Percentiles rank a stretch among this genome's conserved stretches.
Evolutionary conservation across 2,329 filamentous ascomycete species (phyloP).

Genomic region (Epichloe baconii): DNA sequence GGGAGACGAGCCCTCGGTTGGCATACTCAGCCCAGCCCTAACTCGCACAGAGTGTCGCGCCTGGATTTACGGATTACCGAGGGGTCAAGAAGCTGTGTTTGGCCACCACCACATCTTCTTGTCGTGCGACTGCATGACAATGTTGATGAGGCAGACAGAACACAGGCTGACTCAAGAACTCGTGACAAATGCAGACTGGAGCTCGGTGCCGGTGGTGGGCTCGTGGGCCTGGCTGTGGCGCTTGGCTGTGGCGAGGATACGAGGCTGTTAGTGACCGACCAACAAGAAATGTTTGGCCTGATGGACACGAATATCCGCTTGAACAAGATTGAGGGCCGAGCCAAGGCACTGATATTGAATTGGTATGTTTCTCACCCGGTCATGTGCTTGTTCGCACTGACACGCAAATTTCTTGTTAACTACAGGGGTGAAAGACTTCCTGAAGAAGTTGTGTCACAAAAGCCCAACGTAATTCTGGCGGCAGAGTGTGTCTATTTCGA

Average conservation of each 20-base stretch:
- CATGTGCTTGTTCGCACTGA: neutral
- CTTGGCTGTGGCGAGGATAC: slow-evolving; percentile 36
- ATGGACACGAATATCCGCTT: slow-evolving; percentile 81
- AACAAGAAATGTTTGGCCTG: slow-evolving; percentile 68
- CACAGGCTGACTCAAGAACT: slow-evolving; percentile 10
- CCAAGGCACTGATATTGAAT: slow-evolving; percentile 60
- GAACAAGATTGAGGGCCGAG: slow-evolving; percentile 54
- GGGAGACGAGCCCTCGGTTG: too few relatives aligned
- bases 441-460: slow-evolving; percentile 35
- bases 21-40: too few relatives aligned
- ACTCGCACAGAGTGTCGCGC: too few relatives aligned
- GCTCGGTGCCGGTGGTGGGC: slow-evolving; percentile 79
- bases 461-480: slow-evolving; percentile 75
- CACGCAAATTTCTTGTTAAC: neutral
- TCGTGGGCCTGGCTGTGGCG: slow-evolving; percentile 59
- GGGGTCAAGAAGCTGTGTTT: neutral
- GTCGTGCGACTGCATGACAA: neutral
- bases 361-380: slow-evolving; percentile 43
- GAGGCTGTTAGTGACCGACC: slow-evolving; percentile 74
- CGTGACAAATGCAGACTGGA: slow-evolving; percentile 51
- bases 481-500: slow-evolving; percentile 98
- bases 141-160: neutral
- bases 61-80: neutral
- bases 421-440: slow-evolving; percentile 48
- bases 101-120: neutral